Conservation (phyloP, 257 asterid genomes). For the Echites panduratus region DNA sequence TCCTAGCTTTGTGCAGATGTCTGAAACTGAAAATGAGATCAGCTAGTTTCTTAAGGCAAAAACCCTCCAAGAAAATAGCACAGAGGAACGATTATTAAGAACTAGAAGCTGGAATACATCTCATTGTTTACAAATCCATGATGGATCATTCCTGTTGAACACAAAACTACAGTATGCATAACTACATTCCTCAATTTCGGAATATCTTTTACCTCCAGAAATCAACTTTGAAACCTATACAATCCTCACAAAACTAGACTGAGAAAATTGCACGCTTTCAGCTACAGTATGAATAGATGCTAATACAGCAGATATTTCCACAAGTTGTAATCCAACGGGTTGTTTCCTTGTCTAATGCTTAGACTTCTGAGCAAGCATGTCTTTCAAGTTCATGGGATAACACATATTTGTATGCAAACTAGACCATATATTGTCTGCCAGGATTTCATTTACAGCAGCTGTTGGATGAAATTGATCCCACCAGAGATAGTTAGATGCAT, state of each 20-base stretch:
- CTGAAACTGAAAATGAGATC: constrained; percentile 17
- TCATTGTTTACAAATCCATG: neutral
- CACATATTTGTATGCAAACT: constrained; percentile 62
- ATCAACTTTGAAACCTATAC: neutral
- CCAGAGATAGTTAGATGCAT: constrained; percentile 74
- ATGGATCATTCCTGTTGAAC: neutral
- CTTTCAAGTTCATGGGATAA: constrained; percentile 81
- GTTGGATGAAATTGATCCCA: constrained; percentile 99
- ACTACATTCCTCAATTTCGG: neutral
- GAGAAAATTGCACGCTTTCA: neutral
- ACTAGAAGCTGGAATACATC: neutral
- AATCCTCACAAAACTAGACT: neutral
- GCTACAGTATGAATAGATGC: neutral
- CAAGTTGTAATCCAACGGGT: neutral
- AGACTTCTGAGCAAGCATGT: constrained; percentile 43
- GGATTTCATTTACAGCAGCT: constrained; percentile 62
- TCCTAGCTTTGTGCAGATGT: constrained; percentile 25
- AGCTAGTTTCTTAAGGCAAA: neutral
- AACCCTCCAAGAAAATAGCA: neutral
- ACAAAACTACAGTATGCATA: neutral
- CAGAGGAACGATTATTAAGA: neutral
- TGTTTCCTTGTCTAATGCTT: constrained; percentile 11
- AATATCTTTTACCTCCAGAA: neutral
- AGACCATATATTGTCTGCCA: constrained; percentile 86
- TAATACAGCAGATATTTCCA: neutral